Conservation (phyloP, 2,329 filamentous ascomycete species). For the Calonectria ilicicola region DNA sequence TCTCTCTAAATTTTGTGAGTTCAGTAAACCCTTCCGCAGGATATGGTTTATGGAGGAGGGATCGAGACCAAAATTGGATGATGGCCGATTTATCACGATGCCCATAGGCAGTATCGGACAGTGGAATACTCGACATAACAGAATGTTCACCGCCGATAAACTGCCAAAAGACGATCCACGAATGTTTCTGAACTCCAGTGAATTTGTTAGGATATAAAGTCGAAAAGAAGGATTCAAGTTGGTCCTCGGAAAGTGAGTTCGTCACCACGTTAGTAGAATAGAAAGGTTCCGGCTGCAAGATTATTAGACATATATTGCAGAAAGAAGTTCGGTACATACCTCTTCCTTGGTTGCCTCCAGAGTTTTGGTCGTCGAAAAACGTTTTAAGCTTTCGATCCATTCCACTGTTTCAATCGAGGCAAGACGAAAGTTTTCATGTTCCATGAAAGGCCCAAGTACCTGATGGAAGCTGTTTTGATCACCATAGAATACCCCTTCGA, state of each 20-base stretch:
- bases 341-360: constrained; percentile 40
- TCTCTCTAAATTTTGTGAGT: constrained; percentile 48
- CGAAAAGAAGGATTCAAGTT: constrained; percentile 34
- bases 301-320: background rate
- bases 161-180: constrained; percentile 41
- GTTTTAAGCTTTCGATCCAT: constrained; percentile 41
- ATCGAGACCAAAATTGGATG: constrained; percentile 60
- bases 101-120: constrained; percentile 48
- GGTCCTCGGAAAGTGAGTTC: constrained; percentile 31
- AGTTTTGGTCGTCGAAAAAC: constrained; percentile 26
- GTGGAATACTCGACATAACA: constrained; percentile 44
- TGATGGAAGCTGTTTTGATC: constrained; percentile 19
- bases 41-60: constrained; percentile 16
- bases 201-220: constrained; percentile 30
- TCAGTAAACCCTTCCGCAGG: constrained; percentile 47
- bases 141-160: constrained; percentile 50
- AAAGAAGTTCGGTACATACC: constrained; percentile 10
- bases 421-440: constrained; percentile 16
- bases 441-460: constrained; percentile 30
- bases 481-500: constrained; percentile 47
- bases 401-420: constrained; percentile 21
- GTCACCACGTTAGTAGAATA: constrained; percentile 46
- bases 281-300: constrained; percentile 39
- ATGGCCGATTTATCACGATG: constrained; percentile 61
- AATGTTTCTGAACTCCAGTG: background rate